A percentile compares a stretch with the other conserved stretches of the same genome.
phyloP scores from a whole-genome alignment of 75 land plant genomes.

The Pinus taeda region DNA sequence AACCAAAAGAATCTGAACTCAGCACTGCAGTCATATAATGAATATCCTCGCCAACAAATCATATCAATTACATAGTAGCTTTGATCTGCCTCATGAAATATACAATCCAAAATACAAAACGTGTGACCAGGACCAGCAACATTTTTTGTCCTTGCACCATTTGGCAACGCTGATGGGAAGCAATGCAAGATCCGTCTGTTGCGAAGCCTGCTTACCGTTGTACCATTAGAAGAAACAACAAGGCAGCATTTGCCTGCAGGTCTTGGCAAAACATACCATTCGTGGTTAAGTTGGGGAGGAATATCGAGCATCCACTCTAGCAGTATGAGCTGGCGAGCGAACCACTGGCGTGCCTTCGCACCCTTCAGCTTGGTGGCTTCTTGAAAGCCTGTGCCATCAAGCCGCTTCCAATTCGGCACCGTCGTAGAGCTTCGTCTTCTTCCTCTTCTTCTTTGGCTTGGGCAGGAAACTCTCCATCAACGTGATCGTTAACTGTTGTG shows the following conservation, averaged over 20 bases:
- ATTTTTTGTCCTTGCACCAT: slow-evolving; percentile 63
- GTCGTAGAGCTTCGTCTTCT: not conserved
- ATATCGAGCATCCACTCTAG: slow-evolving; percentile 99
- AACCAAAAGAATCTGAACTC: slow-evolving; percentile 97
- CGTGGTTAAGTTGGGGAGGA: slow-evolving; percentile 51
- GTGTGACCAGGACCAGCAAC: slow-evolving; percentile 43
- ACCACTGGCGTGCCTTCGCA: slow-evolving; percentile 69
- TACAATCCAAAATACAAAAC: slow-evolving; percentile 85
- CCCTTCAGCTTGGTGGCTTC: slow-evolving; percentile 72
- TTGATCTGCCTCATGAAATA: slow-evolving; percentile 88
- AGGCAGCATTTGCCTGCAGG: too few species aligned
- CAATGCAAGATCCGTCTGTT: slow-evolving; percentile 28
- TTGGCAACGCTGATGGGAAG: slow-evolving; percentile 93
- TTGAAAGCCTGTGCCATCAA: slow-evolving; percentile 26
- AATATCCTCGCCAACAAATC: slow-evolving; percentile 94
- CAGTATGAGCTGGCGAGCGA: slow-evolving; percentile 86
- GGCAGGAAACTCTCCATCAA: not conserved
- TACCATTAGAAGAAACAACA: slow-evolving; percentile 87
- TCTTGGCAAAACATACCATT: slow-evolving; percentile 42
- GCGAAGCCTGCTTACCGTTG: slow-evolving; percentile 76
- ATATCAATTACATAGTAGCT: slow-evolving; percentile 93
- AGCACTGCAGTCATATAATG: slow-evolving; percentile 82
- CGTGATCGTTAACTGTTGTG: not conserved
- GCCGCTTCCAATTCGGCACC: not conserved
- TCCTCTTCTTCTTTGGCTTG: slow-evolving; percentile 5